These are phyloP conservation scores for Hanseniaspora taiwanica DNA, from an alignment of 805 yeast genomes.

Conservation along the genomic window DNA sequence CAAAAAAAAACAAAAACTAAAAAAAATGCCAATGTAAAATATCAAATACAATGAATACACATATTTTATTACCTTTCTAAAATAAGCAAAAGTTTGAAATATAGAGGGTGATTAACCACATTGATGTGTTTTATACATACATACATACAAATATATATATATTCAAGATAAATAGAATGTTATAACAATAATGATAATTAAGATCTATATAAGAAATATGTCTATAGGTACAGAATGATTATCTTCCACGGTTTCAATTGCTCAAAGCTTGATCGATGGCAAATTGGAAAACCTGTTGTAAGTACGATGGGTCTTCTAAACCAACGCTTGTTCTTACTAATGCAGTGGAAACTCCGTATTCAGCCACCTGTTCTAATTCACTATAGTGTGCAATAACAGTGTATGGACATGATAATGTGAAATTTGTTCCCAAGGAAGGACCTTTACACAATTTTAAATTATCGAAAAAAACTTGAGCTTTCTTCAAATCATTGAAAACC, in stretches of 20 bases:
- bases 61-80: too few species aligned
- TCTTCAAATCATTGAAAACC: slow-evolving; percentile 47
- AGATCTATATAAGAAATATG: too few species aligned
- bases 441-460: slow-evolving; percentile 43
- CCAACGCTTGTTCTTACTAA: slow-evolving; percentile 78
- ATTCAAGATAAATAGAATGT: too few species aligned
- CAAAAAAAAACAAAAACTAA: too few species aligned
- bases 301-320: slow-evolving; percentile 53
- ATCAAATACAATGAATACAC: too few species aligned
- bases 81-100: too few species aligned
- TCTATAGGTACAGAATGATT: not conserved
- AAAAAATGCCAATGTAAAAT: too few species aligned
- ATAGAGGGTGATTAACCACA: too few species aligned
- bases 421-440: slow-evolving; percentile 83
- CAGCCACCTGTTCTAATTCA: slow-evolving; percentile 65
- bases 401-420: slow-evolving; percentile 82
- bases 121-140: too few species aligned
- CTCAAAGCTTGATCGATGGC: slow-evolving; percentile 32
- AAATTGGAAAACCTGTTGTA: slow-evolving; percentile 34
- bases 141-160: not conserved
- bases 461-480: slow-evolving; percentile 66
- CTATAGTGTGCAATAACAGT: slow-evolving; percentile 73
- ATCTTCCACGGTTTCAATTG: not conserved
- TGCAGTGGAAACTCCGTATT: slow-evolving; percentile 73
- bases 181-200: too few species aligned